Evolutionary conservation across 2,329 filamentous ascomycete species (phyloP).

Genomic region (Botryosphaeria dothidea): DNA sequence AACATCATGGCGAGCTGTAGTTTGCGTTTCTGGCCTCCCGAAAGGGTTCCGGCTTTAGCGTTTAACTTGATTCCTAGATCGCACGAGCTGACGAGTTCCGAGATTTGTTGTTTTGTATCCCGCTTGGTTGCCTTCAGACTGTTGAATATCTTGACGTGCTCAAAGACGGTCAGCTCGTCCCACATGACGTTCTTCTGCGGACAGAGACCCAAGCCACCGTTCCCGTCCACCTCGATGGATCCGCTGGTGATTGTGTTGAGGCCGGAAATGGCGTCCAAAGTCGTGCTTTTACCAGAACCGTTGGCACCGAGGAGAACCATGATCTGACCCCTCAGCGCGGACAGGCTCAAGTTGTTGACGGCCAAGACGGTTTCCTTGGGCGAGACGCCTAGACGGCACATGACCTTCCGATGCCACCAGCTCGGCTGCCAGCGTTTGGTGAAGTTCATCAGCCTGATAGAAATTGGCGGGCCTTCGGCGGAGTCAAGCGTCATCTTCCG

Average conservation of each 20-base stretch:
- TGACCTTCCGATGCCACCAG: slow-evolving; percentile 55
- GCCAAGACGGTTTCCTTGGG: slow-evolving; percentile 70
- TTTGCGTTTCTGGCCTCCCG: slow-evolving; percentile 90
- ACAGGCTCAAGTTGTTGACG: slow-evolving; percentile 71
- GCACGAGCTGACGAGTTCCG: slow-evolving; percentile 66
- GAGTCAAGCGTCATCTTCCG: slow-evolving; percentile 45
- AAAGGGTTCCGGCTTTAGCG: slow-evolving; percentile 74
- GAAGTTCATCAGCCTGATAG: slow-evolving; percentile 69
- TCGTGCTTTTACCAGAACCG: slow-evolving; percentile 87
- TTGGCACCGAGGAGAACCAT: slow-evolving; percentile 86
- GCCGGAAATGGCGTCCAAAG: slow-evolving; percentile 83
- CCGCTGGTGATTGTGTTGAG: slow-evolving; percentile 76
- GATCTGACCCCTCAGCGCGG: slow-evolving; percentile 76
- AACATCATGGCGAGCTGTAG: slow-evolving; percentile 94
- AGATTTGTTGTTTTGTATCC: slow-evolving; percentile 61
- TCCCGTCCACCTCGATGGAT: slow-evolving; percentile 73
- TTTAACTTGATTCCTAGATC: slow-evolving; percentile 75
- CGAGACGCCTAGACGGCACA: slow-evolving; percentile 49
- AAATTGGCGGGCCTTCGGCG: neutral
- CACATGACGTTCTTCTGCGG: slow-evolving; percentile 94
- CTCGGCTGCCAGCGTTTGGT: slow-evolving; percentile 76
- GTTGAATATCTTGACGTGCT: slow-evolving; percentile 85
- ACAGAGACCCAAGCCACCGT: slow-evolving; percentile 79
- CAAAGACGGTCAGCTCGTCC: slow-evolving; percentile 82
- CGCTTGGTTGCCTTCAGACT: slow-evolving; percentile 67